Evolutionary conservation across 495 filamentous ascomycete species (phyloP).

Genomic region (Annulohypoxylon bovei): DNA sequence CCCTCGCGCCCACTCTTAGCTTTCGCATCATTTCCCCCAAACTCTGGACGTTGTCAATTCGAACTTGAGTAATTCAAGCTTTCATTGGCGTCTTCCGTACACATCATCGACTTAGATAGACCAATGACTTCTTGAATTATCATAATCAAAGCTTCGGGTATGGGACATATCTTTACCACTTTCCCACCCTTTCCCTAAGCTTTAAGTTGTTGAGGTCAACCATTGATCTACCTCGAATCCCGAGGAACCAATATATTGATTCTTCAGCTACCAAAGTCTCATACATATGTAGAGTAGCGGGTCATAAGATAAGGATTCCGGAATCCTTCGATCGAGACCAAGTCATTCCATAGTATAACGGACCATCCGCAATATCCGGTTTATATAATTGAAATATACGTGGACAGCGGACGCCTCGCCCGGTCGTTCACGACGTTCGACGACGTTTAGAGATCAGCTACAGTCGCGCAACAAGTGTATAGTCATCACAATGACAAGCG

Average conservation of each 20-base stretch:
- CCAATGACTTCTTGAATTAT: slow-evolving; percentile 23
- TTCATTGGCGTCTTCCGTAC: slow-evolving; percentile 22
- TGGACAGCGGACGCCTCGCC: neutral
- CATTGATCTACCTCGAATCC: neutral
- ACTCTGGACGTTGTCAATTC: slow-evolving; percentile 5
- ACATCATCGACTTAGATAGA: slow-evolving; percentile 8
- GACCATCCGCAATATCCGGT: slow-evolving; percentile 15
- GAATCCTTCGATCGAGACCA: slow-evolving; percentile 6
- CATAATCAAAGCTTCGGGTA: slow-evolving; percentile 15
- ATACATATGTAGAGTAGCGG: neutral
- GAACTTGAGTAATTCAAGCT: slow-evolving; percentile 17
- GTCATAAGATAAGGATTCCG: neutral
- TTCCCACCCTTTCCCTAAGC: slow-evolving; percentile 3
- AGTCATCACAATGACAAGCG: slow-evolving; percentile 35
- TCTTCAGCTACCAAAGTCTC: neutral
- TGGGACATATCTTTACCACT: slow-evolving; percentile 17
- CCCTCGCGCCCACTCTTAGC: slow-evolving; percentile 9
- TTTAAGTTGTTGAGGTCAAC: slow-evolving; percentile 11
- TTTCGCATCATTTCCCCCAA: slow-evolving; percentile 24
- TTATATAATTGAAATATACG: neutral
- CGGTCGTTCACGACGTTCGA: neutral
- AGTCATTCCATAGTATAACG: neutral
- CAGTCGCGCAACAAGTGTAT: neutral
- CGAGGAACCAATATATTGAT: neutral
- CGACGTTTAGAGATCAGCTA: neutral